Base-by-base conservation (phyloP, 106 monocot genomes). In the Apostasia ramifera region DNA sequence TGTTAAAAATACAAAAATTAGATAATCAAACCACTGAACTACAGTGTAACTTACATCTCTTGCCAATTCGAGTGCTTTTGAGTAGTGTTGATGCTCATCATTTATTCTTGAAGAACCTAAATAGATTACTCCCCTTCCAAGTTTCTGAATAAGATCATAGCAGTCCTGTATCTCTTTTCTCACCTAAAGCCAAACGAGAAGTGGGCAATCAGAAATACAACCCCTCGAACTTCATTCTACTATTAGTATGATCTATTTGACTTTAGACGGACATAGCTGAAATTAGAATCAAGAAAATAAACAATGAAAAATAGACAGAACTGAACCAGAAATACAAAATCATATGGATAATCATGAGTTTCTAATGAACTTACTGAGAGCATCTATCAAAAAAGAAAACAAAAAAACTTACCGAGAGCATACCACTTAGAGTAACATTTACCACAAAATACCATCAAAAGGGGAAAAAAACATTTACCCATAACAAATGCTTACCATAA, bases 41-140 rank as follows among this genome's bases (percentile, higher is more conserved):
- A 13, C 59, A 13, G 9, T 41, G 37, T 56, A 52, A 66, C 81
- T 82, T 71, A 60, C 94, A 83, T 94, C 91, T 64, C 88, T 83
- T 44, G 85, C 79, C 73, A 95, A 78, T 74, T 95, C 83, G 37
- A 76, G 1, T 40, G 91, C 63, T 63, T 84, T 83, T 63, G 75
- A 55, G 68, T 86, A 95, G 60, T 95, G 88, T 38, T 79, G 79
- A 78, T 88, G 88, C 26, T 70, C 62, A 4, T 61, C 11, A 0
- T 75, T 66, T 13, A 95, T 59, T 78, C 91, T 81, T n/a, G 94
- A 85, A 66, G 94, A 95, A 65, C 94, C 94, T 43, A 95, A 66
- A 74, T 95, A 95, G 6, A 95, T 10, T 37, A 76, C 85, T 51
- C 94, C 91, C 66, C 91, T 81, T 47, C 94, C 94, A 61, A 95